These are phyloP conservation scores for Macrolepiota dolichaula DNA, from an alignment of 768 basidiomycete genomes.

Conservation along the genomic window DNA sequence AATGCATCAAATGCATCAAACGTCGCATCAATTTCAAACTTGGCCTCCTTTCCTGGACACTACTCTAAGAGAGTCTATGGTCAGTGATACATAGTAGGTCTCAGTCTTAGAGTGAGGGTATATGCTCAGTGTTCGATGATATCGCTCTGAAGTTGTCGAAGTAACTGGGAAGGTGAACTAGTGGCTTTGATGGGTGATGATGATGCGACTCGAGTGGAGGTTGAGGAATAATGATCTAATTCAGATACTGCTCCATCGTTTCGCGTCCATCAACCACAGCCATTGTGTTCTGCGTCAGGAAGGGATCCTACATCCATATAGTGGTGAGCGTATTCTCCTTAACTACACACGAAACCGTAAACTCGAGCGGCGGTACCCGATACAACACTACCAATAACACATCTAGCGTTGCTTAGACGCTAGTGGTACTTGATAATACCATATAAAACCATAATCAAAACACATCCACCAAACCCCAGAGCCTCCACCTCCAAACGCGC, in stretches of 20 bases:
- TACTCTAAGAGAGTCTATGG: too few relatives aligned
- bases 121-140: not conserved
- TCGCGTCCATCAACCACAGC: not conserved
- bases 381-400: not conserved
- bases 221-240: not conserved
- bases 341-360: not conserved
- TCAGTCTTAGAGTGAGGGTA: too few relatives aligned
- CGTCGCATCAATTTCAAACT: constrained; percentile 1
- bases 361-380: not conserved
- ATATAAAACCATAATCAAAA: not conserved
- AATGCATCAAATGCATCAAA: constrained; percentile 6
- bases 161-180: not conserved
- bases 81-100: not conserved
- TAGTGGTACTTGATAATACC: not conserved
- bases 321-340: not conserved
- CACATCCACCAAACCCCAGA: not conserved
- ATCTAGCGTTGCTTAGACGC: too few relatives aligned
- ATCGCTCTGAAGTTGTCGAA: not conserved
- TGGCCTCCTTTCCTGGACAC: not conserved
- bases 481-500: not conserved
- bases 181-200: not conserved
- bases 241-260: not conserved
- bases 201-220: not conserved
- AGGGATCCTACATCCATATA: not conserved
- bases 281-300: not conserved